phyloP scores from a whole-genome alignment of 345 rosid species.

The Rubroshorea leprosula region DNA sequence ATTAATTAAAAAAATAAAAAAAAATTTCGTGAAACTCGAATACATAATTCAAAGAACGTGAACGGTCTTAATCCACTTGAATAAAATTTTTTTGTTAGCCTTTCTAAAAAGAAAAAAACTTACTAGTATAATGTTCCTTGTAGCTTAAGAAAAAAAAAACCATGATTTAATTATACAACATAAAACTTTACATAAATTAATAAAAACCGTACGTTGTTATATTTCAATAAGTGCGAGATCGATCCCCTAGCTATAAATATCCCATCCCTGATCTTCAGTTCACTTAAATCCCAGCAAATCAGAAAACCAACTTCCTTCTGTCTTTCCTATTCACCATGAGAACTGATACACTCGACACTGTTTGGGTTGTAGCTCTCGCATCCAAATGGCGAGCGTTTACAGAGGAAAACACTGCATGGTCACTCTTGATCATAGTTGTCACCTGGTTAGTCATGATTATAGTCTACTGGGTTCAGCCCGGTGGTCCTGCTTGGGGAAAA shows the following conservation, averaged over 20 bases:
- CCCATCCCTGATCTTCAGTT: not conserved
- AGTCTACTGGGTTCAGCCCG: constrained; percentile 53
- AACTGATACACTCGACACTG: constrained; percentile 32
- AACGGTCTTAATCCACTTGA: too few species aligned
- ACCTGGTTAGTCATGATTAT: constrained; percentile 35
- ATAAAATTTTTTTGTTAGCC: too few species aligned
- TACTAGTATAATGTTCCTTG: too few species aligned
- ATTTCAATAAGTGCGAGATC: too few species aligned
- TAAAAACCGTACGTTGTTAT: not conserved
- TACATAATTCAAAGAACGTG: too few species aligned
- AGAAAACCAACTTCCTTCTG: constrained; percentile 25
- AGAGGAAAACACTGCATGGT: constrained; percentile 32
- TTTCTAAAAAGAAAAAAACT: too few species aligned
- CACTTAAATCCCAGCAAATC: constrained; percentile 24
- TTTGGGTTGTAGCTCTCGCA: constrained; percentile 44
- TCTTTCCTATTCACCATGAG: constrained; percentile 24
- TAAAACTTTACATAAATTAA: too few species aligned
- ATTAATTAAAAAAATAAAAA: too few species aligned
- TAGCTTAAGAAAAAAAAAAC: too few species aligned
- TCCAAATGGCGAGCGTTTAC: constrained; percentile 51
- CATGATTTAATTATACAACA: too few species aligned
- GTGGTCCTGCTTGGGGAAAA: constrained; percentile 82
- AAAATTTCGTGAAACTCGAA: too few species aligned
- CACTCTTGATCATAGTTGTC: constrained; percentile 29
- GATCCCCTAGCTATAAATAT: not conserved